Percentiles rank a stretch among this genome's conserved stretches.
phyloP scores from a whole-genome alignment of 192 early-diverging fungal genomes.

The Entrophospora sp. region DNA sequence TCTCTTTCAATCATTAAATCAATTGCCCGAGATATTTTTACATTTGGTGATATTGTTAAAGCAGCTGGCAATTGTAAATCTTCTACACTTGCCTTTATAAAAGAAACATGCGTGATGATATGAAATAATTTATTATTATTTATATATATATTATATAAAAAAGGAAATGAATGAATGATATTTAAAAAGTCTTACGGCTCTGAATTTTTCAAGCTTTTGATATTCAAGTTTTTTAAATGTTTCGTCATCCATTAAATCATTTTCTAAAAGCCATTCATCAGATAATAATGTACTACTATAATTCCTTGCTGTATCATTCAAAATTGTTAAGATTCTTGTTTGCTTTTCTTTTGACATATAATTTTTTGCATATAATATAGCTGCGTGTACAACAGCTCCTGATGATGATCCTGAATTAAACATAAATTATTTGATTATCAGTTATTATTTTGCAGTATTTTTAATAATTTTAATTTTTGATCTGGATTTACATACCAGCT shows the following conservation, averaged over 20 bases:
- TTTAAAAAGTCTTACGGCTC: constrained; percentile 35
- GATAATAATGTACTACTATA: constrained; percentile 60
- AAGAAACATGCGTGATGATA: too few relatives aligned
- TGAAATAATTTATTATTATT: too few relatives aligned
- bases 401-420: constrained; percentile 43
- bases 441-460: background rate
- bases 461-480: background rate
- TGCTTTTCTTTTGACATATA: constrained; percentile 16
- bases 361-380: constrained; percentile 38
- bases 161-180: background rate
- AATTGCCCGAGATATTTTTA: constrained; percentile 52
- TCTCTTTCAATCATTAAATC: constrained; percentile 73
- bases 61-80: constrained; percentile 78
- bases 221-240: constrained; percentile 50
- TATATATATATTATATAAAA: background rate
- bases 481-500: constrained; percentile 28
- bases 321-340: constrained; percentile 39
- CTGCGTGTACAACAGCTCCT: constrained; percentile 58
- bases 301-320: constrained; percentile 64
- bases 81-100: constrained; percentile 58
- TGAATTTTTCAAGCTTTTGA: constrained; percentile 54
- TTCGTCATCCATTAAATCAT: constrained; percentile 59
- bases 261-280: constrained; percentile 71
- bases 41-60: constrained; percentile 51
- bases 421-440: background rate